Conservation (phyloP, 495 filamentous ascomycete species). For the Chlorociboria aeruginascens region DNA sequence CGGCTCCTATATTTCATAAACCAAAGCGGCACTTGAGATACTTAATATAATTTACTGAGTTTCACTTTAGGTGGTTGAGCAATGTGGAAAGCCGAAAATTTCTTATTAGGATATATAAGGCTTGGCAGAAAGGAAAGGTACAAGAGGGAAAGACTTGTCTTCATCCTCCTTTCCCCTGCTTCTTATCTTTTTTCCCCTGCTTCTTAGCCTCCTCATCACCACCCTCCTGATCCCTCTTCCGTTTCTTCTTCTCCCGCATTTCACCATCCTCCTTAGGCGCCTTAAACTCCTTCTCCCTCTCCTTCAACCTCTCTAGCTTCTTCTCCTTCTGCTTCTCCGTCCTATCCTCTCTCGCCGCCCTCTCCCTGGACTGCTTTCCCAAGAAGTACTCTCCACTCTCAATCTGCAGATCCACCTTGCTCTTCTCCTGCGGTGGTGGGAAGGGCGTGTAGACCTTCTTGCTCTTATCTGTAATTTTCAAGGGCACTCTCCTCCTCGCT, state of each 20-base stretch:
- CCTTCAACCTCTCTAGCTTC: constrained; percentile 78
- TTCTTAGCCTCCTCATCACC: constrained; percentile 30
- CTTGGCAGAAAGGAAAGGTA: no score
- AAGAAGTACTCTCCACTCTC: constrained; percentile 97
- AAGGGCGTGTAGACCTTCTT: constrained; percentile 89
- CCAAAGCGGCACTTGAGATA: no score
- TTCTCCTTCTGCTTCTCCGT: constrained; percentile 73
- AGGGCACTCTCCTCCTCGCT: constrained; percentile 68
- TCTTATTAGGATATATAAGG: no score
- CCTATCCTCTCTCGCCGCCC: constrained; percentile 63
- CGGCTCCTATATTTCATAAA: no score
- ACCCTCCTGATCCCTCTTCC: constrained; percentile 45
- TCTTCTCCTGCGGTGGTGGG: constrained; percentile 43
- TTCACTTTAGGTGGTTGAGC: no score
- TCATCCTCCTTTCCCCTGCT: constrained; percentile 15
- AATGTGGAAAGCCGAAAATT: no score
- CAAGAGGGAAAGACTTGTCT: neutral
- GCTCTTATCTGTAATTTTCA: constrained; percentile 81
- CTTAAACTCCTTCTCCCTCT: constrained; percentile 73
- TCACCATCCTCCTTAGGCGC: constrained; percentile 61
- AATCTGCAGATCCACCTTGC: constrained; percentile 96
- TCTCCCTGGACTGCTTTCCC: constrained; percentile 79
- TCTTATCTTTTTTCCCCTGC: constrained; percentile 20
- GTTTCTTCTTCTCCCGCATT: constrained; percentile 42
- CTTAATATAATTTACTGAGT: no score